These are phyloP conservation scores for Seminavis robusta DNA, from an alignment of 108 stramenopile genomes.

Conservation along the genomic window DNA sequence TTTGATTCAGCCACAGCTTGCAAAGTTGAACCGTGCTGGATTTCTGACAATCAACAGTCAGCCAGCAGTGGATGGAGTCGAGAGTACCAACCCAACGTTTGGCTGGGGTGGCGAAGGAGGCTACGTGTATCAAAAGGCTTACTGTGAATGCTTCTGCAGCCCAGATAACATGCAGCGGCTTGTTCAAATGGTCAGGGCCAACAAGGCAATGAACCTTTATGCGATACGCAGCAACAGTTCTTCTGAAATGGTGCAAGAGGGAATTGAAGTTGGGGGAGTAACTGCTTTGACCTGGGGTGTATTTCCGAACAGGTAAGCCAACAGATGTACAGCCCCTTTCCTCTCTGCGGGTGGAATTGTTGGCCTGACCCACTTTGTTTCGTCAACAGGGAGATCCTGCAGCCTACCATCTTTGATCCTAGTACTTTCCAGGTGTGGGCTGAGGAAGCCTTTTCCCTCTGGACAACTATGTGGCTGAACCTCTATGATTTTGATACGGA, in stretches of 20 bases:
- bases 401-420: slow-evolving; percentile 98
- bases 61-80: slow-evolving; percentile 88
- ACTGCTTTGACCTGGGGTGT: slow-evolving; percentile 94
- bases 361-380: slow-evolving; percentile 10
- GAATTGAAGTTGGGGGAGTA: slow-evolving; percentile 59
- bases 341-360: too few relatives aligned
- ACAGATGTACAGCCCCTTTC: slow-evolving; percentile 44
- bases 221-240: slow-evolving; percentile 71
- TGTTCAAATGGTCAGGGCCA: slow-evolving; percentile 49
- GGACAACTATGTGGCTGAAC: slow-evolving; percentile 90
- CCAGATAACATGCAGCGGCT: slow-evolving; percentile 64
- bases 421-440: slow-evolving; percentile 89
- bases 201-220: slow-evolving; percentile 75
- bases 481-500: slow-evolving; percentile 87
- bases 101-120: slow-evolving; percentile 97
- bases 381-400: slow-evolving; percentile 88
- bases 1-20: slow-evolving; percentile 73
- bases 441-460: slow-evolving; percentile 94
- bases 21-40: slow-evolving; percentile 80
- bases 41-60: slow-evolving; percentile 95
- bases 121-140: slow-evolving; percentile 95
- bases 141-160: slow-evolving; percentile 94
- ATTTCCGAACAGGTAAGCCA: slow-evolving; percentile 51
- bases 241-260: slow-evolving; percentile 53
- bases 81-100: slow-evolving; percentile 71